Conservation (phyloP, 2,329 filamentous ascomycete species). For the Fusarium xylarioides region DNA sequence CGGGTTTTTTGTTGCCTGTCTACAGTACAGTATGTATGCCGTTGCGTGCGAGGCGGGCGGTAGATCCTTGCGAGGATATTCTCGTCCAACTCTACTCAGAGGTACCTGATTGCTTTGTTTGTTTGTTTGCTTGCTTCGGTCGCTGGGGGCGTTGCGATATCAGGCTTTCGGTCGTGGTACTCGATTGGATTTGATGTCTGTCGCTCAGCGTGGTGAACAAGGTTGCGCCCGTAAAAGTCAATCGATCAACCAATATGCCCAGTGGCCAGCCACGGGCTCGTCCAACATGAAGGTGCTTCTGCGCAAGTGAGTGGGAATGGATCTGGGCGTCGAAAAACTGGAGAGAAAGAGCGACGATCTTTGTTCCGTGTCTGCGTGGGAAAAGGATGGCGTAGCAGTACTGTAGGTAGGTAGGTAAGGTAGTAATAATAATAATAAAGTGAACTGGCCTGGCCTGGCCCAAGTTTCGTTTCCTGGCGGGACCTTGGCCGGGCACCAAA, state of each 20-base stretch:
- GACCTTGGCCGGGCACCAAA: slow-evolving; percentile 20
- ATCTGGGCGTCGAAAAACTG: slow-evolving; percentile 25
- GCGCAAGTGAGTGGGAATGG: slow-evolving; percentile 4
- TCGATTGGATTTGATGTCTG: slow-evolving; percentile 10
- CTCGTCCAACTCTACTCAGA: not conserved
- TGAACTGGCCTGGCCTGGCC: slow-evolving; percentile 24
- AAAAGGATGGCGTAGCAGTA: slow-evolving; percentile 12
- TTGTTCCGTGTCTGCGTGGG: slow-evolving; percentile 23
- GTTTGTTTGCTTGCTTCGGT: slow-evolving; percentile 15
- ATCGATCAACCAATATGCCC: slow-evolving; percentile 14
- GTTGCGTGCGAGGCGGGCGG: slow-evolving; percentile 2
- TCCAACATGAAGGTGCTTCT: slow-evolving; percentile 26
- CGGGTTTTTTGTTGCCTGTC: slow-evolving; percentile 3
- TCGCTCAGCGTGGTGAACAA: not conserved
- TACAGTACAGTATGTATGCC: not conserved
- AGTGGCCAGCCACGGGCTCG: slow-evolving; percentile 39
- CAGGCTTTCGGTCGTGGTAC: slow-evolving; percentile 12
- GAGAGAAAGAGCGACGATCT: slow-evolving; percentile 35
- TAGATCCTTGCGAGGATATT: slow-evolving; percentile 25
- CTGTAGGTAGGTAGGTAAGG: not conserved
- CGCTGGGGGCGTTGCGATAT: slow-evolving; percentile 9
- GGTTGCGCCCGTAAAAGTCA: slow-evolving; percentile 14
- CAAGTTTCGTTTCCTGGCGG: slow-evolving; percentile 41
- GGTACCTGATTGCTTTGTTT: not conserved
- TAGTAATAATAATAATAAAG: slow-evolving; percentile 7